A percentile compares a stretch with the other conserved stretches of the same genome.
Conservation (phyloP, 768 basidiomycete species). For the Auriculariales sp. region DNA sequence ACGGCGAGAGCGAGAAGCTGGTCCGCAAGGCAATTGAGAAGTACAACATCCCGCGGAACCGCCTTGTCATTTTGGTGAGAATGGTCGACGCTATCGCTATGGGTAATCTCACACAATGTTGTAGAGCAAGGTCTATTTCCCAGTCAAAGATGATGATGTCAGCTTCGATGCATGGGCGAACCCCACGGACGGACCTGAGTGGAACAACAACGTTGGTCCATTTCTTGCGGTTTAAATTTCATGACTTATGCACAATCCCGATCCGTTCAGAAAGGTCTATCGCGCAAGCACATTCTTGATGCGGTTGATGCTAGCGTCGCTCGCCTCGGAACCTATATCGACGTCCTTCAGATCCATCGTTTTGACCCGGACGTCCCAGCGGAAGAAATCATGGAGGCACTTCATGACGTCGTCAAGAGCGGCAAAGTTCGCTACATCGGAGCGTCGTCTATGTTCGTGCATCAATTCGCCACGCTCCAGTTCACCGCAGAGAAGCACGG, state of each 20-base stretch:
- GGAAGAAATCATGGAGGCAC: slow-evolving; percentile 34
- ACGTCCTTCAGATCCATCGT: slow-evolving; percentile 31
- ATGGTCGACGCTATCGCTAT: background rate
- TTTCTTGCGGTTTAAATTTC: slow-evolving; percentile 22
- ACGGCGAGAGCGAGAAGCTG: slow-evolving; percentile 24
- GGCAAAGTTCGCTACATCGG: slow-evolving; percentile 40
- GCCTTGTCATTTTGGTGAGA: slow-evolving; percentile 5
- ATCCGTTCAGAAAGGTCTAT: background rate
- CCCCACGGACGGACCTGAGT: slow-evolving; percentile 8
- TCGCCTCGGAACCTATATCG: slow-evolving; percentile 26
- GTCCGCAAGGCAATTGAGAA: slow-evolving; percentile 31
- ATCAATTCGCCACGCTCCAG: slow-evolving; percentile 21
- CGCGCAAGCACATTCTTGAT: slow-evolving; percentile 26
- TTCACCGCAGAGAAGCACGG: slow-evolving; percentile 2
- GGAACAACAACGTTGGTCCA: slow-evolving; percentile 14
- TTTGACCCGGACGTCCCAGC: slow-evolving; percentile 22
- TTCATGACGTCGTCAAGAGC: slow-evolving; percentile 33
- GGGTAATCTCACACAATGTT: background rate
- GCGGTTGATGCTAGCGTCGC: slow-evolving; percentile 16
- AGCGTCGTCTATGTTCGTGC: slow-evolving; percentile 30
- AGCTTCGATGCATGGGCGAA: background rate
- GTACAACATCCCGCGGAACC: slow-evolving; percentile 8
- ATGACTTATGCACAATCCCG: background rate
- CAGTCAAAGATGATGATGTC: slow-evolving; percentile 1
- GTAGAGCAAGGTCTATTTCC: background rate